phyloP scores from a whole-genome alignment of 106 monocot genomes.

The Vanilla planifolia region DNA sequence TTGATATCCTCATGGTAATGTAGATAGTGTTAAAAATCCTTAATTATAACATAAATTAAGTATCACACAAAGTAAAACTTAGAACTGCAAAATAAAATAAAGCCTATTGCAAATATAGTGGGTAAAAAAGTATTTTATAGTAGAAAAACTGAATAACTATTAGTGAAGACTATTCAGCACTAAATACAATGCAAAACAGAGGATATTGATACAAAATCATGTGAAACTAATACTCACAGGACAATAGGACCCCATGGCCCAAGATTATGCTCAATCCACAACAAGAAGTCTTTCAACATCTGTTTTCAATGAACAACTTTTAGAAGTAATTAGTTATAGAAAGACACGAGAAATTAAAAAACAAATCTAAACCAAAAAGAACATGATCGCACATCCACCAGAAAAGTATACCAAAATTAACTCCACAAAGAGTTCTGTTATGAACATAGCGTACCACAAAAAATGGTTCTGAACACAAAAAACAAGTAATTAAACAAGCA shows the following conservation, averaged over 20 bases:
- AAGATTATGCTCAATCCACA: slow-evolving; percentile 81
- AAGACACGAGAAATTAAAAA: too few species aligned
- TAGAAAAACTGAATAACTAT: neutral
- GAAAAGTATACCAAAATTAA: too few species aligned
- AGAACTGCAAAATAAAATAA: neutral
- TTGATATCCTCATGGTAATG: too few species aligned
- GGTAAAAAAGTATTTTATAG: too few species aligned
- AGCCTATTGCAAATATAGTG: too few species aligned
- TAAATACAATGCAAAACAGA: neutral
- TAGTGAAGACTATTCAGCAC: neutral
- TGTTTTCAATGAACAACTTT: slow-evolving; percentile 21
- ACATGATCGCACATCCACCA: too few species aligned
- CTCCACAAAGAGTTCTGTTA: too few species aligned
- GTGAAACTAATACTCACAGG: slow-evolving; percentile 44
- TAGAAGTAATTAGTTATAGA: neutral
- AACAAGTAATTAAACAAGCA: too few species aligned
- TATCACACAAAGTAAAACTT: neutral
- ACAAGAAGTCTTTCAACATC: slow-evolving; percentile 85
- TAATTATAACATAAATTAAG: slow-evolving; percentile 6
- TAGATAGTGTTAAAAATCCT: too few species aligned
- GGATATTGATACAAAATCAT: neutral
- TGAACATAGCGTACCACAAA: too few species aligned
- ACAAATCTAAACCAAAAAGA: neutral
- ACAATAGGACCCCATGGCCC: slow-evolving; percentile 96
- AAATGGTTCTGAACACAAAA: too few species aligned